Evolutionary conservation across 1,139 yeast species (phyloP).

Genomic region (Zhuliangozyma blackwelliae): DNA sequence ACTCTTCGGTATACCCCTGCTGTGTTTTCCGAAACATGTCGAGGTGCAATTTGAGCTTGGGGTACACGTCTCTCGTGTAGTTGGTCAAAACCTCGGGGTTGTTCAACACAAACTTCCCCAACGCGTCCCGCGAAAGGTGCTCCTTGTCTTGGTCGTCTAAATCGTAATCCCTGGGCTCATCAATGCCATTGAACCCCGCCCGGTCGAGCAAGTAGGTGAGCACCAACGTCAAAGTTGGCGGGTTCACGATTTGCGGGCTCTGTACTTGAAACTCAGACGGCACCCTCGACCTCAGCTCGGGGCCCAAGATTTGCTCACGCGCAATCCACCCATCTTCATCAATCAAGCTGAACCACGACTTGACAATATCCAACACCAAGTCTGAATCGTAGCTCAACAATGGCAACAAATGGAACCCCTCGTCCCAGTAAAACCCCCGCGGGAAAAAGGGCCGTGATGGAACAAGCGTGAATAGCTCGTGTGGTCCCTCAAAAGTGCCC

Average conservation of each 20-base stretch:
- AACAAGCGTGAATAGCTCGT: conserved; percentile 72
- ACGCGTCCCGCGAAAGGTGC: conserved; percentile 12
- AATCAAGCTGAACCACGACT: conserved; percentile 83
- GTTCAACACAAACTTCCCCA: conserved; percentile 52
- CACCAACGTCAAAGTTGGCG: conserved; percentile 86
- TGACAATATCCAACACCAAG: conserved; percentile 70
- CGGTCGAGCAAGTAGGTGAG: conserved; percentile 61
- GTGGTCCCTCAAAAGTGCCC: conserved; percentile 61
- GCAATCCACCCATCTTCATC: conserved; percentile 97
- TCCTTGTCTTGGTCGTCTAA: conserved; percentile 1
- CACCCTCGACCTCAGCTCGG: conserved; percentile 84
- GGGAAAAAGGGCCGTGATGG: conserved; percentile 96
- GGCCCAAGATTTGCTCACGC: conserved; percentile 89
- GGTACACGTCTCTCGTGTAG: conserved; percentile 68
- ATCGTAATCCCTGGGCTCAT: conserved; percentile 19
- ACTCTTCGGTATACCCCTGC: conserved; percentile 67
- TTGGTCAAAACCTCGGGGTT: conserved; percentile 59
- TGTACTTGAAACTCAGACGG: conserved; percentile 85
- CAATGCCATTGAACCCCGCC: conserved; percentile 18
- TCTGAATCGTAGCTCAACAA: conserved; percentile 81
- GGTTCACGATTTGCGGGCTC: conserved; percentile 88
- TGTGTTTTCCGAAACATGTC: conserved; percentile 86
- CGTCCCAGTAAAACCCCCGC: conserved; percentile 98
- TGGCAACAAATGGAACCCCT: conserved; percentile 90
- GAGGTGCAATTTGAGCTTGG: conserved; percentile 71